Base-by-base conservation (phyloP, 2,329 filamentous ascomycete genomes). In the Stylonectria norvegica region DNA sequence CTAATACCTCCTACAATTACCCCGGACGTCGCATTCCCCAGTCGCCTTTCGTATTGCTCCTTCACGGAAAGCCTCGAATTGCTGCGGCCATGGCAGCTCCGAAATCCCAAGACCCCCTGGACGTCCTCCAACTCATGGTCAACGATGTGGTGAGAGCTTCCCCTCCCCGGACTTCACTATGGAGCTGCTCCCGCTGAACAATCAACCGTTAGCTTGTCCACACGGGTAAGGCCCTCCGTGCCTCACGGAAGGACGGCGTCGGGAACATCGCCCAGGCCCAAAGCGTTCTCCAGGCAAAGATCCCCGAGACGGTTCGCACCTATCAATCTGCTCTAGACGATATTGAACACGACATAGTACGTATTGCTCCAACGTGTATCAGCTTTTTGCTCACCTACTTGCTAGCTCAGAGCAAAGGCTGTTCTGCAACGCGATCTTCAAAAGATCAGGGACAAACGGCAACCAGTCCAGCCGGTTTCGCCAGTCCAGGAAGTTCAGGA, bases 271-370 rank as follows among this genome's bases (percentile, higher is more conserved):
- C 56, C 12, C 60, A 58, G 12, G 55, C 55, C 12, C 59, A 61
- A 20, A 56, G 56, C 47, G 56, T 52, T 27, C 59, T 53, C 54
- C 66, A 67, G 38, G 57, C 62, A 31, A 74, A 70, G 50, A 58
- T 77, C 39, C 62, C 67, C 20, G 70, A 74, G 29, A 66, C 67
- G n/a, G 66, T 75, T 40, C 61, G 61, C 25, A 57, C 60, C 5
- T 78, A 76, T 53, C 76, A 81, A 43, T 61, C 62, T 40, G 72
- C 74, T 6, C 61, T 83, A 3, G 75, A 81, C 46, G 72, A 77
- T 5, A 53, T 82, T 5, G 78, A 82, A 53, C 61, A 60, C 42
- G 75, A 81, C 18, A 78, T 81, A 54, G 78, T 80, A 63, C 59
- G 71, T 42, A 5, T 12, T 4, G n/a, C 20, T 16, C 5, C 14